A percentile compares a stretch with the other conserved stretches of the same genome.
phyloP scores from a whole-genome alignment of 345 rosid genomes.

The Xanthoceras sorbifolium region DNA sequence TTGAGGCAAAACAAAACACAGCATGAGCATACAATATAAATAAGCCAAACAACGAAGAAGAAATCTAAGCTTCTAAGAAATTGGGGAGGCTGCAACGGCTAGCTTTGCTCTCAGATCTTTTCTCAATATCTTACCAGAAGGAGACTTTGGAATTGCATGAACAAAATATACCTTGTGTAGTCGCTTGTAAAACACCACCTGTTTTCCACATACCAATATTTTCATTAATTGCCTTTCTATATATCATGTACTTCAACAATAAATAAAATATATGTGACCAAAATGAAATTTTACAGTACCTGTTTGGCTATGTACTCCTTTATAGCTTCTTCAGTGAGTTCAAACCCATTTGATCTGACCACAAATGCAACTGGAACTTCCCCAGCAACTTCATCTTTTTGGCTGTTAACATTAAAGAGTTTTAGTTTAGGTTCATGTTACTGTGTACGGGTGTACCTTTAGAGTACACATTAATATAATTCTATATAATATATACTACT shows the following conservation, averaged over 20 bases:
- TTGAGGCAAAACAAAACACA: too few relatives aligned
- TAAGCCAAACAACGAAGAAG: too few relatives aligned
- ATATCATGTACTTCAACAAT: too few relatives aligned
- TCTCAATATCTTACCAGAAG: conserved; percentile 86
- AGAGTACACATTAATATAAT: too few relatives aligned
- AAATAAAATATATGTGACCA: too few relatives aligned
- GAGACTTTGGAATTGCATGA: conserved; percentile 83
- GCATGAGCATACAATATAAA: too few relatives aligned
- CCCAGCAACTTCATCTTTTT: conserved; percentile 84
- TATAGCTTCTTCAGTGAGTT: conserved; percentile 60
- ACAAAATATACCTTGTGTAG: conserved; percentile 75
- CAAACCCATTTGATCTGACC: conserved; percentile 58
- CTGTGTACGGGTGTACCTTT: too few relatives aligned
- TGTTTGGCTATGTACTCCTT: conserved; percentile 80
- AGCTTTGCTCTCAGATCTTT: conserved; percentile 79
- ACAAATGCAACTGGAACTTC: conserved; percentile 96
- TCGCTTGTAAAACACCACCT: conserved; percentile 89
- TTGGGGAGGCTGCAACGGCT: conserved; percentile 27
- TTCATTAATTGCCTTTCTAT: too few relatives aligned
- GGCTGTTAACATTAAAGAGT: conserved; percentile 33
- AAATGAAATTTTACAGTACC: too few relatives aligned
- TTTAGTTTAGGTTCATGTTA: too few relatives aligned
- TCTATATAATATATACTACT: conserved; percentile 28
- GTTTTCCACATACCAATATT: neutral
- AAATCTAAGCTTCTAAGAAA: neutral